A percentile compares a stretch with the other conserved stretches of the same genome.
Evolutionary conservation across 208 protist species (phyloP).

Genomic region (Crithidia expoeki): DNA sequence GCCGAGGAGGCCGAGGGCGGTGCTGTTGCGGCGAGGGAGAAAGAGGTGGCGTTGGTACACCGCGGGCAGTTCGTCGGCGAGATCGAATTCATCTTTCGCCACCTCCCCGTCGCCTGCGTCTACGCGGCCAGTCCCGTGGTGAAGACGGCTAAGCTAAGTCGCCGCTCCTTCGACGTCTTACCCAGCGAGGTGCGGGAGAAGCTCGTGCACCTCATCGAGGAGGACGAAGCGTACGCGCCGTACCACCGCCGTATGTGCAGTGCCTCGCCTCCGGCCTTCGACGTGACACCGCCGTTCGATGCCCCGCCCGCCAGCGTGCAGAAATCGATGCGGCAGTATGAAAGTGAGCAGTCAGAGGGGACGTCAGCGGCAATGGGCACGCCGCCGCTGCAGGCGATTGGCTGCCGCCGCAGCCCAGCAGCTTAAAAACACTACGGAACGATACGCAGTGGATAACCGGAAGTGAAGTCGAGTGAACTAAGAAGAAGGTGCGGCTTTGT

Average conservation of each 20-base stretch:
- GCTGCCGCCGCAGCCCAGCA: not conserved
- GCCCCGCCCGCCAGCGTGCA: constrained; percentile 40
- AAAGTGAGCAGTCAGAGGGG: constrained; percentile 19
- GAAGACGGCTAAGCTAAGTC: constrained; percentile 69
- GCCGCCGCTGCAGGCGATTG: not conserved
- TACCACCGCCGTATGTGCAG: constrained; percentile 52
- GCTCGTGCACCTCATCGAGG: constrained; percentile 40
- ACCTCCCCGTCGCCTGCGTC: constrained; percentile 69
- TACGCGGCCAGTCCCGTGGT: constrained; percentile 47
- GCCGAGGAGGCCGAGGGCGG: constrained; percentile 30
- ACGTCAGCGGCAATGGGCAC: not conserved
- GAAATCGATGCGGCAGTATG: constrained; percentile 24
- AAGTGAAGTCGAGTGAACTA: no score
- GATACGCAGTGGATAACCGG: not conserved
- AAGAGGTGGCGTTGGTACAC: constrained; percentile 41
- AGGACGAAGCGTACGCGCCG: constrained; percentile 47
- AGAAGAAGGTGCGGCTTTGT: no score
- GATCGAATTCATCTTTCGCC: constrained; percentile 76
- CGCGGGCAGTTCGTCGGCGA: constrained; percentile 64
- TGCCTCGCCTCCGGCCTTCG: constrained; percentile 35
- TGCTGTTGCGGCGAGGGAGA: constrained; percentile 34
- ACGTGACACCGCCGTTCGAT: constrained; percentile 50
- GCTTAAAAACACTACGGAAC: not conserved
- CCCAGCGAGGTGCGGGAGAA: constrained; percentile 35
- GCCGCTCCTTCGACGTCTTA: constrained; percentile 75